A percentile compares a stretch with the other conserved stretches of the same genome.
Evolutionary conservation across 2,329 filamentous ascomycete species (phyloP).

Genomic region (Nigrospora sphaerica): DNA sequence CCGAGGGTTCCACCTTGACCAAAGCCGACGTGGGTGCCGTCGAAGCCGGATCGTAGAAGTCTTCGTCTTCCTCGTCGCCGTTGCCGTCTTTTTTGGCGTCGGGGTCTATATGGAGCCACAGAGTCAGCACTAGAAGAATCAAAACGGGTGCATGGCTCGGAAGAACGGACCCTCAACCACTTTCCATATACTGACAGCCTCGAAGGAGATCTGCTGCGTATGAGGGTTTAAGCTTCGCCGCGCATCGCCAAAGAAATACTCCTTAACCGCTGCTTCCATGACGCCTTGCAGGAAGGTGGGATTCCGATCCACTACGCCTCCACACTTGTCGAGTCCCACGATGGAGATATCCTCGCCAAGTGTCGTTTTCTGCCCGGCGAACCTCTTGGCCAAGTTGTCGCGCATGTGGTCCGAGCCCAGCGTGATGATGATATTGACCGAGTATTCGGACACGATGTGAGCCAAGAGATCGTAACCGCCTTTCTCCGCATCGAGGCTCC

Average conservation of each 20-base stretch:
- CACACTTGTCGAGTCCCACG: constrained; percentile 74
- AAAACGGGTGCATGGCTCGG: too few relatives aligned
- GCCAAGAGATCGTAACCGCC: constrained; percentile 69
- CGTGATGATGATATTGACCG: constrained; percentile 71
- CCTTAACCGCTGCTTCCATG: constrained; percentile 71
- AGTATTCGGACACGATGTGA: constrained; percentile 60
- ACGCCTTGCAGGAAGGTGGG: constrained; percentile 65
- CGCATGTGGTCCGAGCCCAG: constrained; percentile 73
- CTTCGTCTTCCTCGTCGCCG: constrained; percentile 6
- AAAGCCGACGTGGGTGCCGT: constrained; percentile 28
- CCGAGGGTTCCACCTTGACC: constrained; percentile 57
- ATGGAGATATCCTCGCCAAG: constrained; percentile 65
- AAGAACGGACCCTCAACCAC: constrained; percentile 49
- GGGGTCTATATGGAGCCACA: too few relatives aligned
- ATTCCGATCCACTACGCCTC: constrained; percentile 74
- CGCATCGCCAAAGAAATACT: constrained; percentile 88
- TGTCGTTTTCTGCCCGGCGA: constrained; percentile 47
- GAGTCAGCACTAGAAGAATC: too few relatives aligned
- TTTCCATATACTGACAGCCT: constrained; percentile 66
- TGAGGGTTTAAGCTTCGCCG: constrained; percentile 76
- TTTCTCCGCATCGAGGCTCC: constrained; percentile 60
- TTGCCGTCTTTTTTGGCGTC: too few relatives aligned
- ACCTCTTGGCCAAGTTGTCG: constrained; percentile 65
- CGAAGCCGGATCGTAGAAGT: constrained; percentile 18
- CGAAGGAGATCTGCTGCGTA: constrained; percentile 77